Percentiles rank a stretch among this genome's conserved stretches.
Evolutionary conservation across 139 green algal species (phyloP).

Genomic region (Chlamydomonas asymmetrica): DNA sequence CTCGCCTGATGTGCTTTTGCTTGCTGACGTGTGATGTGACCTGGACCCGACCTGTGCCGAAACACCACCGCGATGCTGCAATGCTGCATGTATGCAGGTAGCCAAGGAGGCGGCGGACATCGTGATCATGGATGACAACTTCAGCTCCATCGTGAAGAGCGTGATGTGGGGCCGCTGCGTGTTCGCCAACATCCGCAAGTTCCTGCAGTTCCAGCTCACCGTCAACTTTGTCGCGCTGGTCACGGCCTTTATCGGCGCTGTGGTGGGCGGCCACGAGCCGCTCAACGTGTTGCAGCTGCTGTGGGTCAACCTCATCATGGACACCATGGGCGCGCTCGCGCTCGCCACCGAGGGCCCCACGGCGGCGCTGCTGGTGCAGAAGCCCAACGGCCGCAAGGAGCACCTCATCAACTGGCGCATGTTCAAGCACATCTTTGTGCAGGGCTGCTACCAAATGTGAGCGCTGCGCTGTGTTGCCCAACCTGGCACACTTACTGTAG

Average conservation of each 20-base stretch:
- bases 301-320: conserved; percentile 99
- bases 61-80: background rate
- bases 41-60: background rate
- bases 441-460: conserved; percentile 79
- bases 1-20: too few species aligned
- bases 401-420: conserved; percentile 88
- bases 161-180: conserved; percentile 96
- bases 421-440: conserved; percentile 87
- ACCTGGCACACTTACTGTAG: too few species aligned
- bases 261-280: conserved; percentile 79
- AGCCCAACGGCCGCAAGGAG: conserved; percentile 84
- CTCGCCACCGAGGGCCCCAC: conserved; percentile 88
- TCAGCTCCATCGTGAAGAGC: conserved; percentile 93
- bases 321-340: conserved; percentile 72
- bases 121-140: conserved; percentile 99
- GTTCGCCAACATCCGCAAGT: conserved; percentile 98
- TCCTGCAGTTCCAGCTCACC: conserved; percentile 96
- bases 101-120: conserved; percentile 99
- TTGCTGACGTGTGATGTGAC: too few species aligned
- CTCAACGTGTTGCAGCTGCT: conserved; percentile 94
- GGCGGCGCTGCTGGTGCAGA: conserved; percentile 72
- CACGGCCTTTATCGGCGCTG: conserved; percentile 89
- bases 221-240: conserved; percentile 96
- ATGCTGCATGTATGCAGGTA: conserved; percentile 72
- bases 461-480: too few species aligned